Conservation (phyloP, 1,139 yeast species). For the Magnusiomyces tetraspermus region DNA sequence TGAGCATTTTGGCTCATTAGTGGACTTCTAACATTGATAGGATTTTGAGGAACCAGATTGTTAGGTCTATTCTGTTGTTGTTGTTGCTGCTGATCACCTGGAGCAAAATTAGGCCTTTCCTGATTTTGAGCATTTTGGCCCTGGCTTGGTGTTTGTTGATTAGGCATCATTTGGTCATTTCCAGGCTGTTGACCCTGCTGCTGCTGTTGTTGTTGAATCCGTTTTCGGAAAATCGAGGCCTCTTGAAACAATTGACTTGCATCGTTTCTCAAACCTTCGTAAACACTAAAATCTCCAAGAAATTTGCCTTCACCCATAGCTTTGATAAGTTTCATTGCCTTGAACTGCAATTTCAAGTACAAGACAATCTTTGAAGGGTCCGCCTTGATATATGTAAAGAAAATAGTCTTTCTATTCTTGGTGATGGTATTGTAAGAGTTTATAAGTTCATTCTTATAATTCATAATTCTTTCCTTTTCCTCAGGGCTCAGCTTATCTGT, state of each 20-base stretch:
- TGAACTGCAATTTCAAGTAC: background rate
- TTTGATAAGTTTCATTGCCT: background rate
- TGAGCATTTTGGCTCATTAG: slow-evolving; percentile 1
- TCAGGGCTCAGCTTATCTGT: background rate
- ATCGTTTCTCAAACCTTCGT: background rate
- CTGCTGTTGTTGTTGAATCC: background rate
- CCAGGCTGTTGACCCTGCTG: background rate
- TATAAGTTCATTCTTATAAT: background rate
- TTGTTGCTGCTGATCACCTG: too few species aligned
- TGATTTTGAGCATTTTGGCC: too few species aligned
- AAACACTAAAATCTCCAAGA: background rate
- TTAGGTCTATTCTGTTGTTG: background rate
- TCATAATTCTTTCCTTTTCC: background rate
- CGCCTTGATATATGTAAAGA: background rate
- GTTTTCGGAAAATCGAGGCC: background rate
- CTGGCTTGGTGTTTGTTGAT: too few species aligned
- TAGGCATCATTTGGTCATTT: background rate
- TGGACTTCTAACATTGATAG: background rate
- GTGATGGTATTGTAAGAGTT: background rate
- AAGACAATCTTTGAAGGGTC: background rate
- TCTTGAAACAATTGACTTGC: background rate
- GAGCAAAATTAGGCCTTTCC: too few species aligned
- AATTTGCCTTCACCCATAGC: background rate
- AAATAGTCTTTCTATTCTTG: background rate
- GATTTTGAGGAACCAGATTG: background rate